Percentiles rank a stretch among this genome's conserved stretches.
Evolutionary conservation across 805 yeast genomes (phyloP).

Genomic region (Pichia kluyveri): DNA sequence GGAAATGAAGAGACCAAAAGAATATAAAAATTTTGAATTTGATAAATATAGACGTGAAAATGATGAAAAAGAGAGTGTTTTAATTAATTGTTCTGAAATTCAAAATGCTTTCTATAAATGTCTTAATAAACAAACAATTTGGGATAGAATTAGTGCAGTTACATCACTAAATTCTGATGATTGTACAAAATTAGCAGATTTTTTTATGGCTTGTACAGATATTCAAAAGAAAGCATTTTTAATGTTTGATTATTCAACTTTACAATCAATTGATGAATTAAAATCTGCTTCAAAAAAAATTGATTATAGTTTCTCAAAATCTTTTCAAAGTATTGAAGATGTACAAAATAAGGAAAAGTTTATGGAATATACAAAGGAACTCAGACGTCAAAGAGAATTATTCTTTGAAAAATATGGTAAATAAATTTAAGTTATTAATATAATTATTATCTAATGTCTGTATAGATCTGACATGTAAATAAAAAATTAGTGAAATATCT

Average conservation of each 20-base stretch:
- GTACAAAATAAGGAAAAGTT: constrained; percentile 17
- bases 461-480: too few species aligned
- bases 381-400: constrained; percentile 22
- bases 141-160: constrained; percentile 12
- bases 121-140: constrained; percentile 12
- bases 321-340: constrained; percentile 21
- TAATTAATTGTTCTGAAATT: constrained; percentile 27
- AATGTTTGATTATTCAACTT: constrained; percentile 24
- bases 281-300: constrained; percentile 20
- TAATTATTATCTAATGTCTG: too few species aligned
- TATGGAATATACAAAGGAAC: constrained; percentile 17
- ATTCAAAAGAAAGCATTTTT: constrained; percentile 25
- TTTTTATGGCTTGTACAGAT: constrained; percentile 23
- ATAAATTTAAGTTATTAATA: constrained; percentile 3
- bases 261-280: constrained; percentile 22
- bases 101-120: constrained; percentile 23
- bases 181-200: constrained; percentile 20
- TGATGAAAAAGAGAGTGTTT: constrained; percentile 20
- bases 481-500: too few species aligned
- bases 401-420: constrained; percentile 21
- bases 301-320: constrained; percentile 22
- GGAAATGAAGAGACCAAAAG: constrained; percentile 4
- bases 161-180: constrained; percentile 15
- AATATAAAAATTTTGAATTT: constrained; percentile 11
- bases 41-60: constrained; percentile 23